These are phyloP conservation scores for Pelargonium exstipulatum DNA, from an alignment of 441 rosid genomes.

Conservation along the genomic window DNA sequence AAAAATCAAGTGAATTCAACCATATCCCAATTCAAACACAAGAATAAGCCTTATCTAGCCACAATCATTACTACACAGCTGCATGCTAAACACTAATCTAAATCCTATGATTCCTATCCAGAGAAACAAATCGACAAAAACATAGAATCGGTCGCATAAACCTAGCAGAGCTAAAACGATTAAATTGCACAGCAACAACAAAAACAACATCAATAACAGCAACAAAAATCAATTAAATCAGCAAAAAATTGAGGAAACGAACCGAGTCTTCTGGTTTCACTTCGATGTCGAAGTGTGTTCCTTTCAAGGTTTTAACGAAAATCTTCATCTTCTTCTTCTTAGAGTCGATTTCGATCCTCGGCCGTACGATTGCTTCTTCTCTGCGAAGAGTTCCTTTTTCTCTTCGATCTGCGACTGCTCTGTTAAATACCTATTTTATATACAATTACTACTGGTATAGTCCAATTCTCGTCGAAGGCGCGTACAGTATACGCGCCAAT, in stretches of 20 bases:
- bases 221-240: too few relatives aligned
- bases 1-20: too few relatives aligned
- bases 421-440: too few relatives aligned
- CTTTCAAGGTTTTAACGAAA: conserved; percentile 75
- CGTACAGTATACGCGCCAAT: too few relatives aligned
- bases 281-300: conserved; percentile 65
- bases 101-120: background rate
- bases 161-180: background rate
- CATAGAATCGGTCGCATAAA: background rate
- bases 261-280: conserved; percentile 66
- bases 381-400: background rate
- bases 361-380: background rate
- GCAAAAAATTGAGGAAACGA: conserved; percentile 14
- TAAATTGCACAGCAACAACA: background rate
- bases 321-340: conserved; percentile 50
- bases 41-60: background rate
- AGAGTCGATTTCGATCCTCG: background rate
- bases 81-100: background rate
- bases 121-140: background rate
- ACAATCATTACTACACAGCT: background rate
- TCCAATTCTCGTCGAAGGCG: too few relatives aligned
- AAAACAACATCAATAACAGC: background rate
- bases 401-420: background rate
- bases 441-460: too few relatives aligned
- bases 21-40: too few relatives aligned